Base-by-base conservation (phyloP, 1,139 yeast species). In the Pichia sp. region DNA sequence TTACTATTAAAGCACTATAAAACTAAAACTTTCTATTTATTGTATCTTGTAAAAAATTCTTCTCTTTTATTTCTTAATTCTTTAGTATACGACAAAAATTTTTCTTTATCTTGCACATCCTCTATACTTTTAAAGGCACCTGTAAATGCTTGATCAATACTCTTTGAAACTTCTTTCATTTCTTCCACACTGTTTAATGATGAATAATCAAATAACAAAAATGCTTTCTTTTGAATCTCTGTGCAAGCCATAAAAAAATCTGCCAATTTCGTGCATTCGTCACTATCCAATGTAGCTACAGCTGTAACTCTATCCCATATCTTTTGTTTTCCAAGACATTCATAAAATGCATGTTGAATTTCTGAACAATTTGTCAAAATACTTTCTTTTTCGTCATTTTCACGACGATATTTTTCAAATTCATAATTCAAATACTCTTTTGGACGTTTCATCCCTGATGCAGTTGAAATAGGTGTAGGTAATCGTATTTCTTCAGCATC, bases 281-380 rank as follows among this genome's bases (percentile, higher is more conserved):
- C 50, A 24, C 45, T 45, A 25, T 49, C 43, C 4, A 50, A 38
- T 5, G 42, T 38, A 15, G 52, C 47, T 26, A 51, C 49, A 1
- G 50, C 37, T 5, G 40, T 35, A 4, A 50, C n/a, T 33, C 53
- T 48, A 19, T 50, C 47, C 38, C 45, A 27, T 20, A 39, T 18
- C 7, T 39, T 21, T 39, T 52, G 46, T 19, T 39, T 32, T 31
- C 45, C 40, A 27, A 56, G 43, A 44, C 64, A 60, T 14, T 53
- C 45, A 22, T 54, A 45, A 37, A 54, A 58, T 21, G 37, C 35
- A n/a, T 45, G 32, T 33, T 57, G 62, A 7, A 59, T 45, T 38
- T 60, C 65, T 11, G 62, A 50, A 40, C 65, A 61, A 38, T 61
- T 61, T 6, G 52, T 51, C 5, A 52, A 41, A 3, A 59, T 53